A percentile compares a stretch with the other conserved stretches of the same genome.
These are phyloP conservation scores for Porogramme epimiltina DNA, from an alignment of 1,284 basidiomycete species.

Conservation along the genomic window DNA sequence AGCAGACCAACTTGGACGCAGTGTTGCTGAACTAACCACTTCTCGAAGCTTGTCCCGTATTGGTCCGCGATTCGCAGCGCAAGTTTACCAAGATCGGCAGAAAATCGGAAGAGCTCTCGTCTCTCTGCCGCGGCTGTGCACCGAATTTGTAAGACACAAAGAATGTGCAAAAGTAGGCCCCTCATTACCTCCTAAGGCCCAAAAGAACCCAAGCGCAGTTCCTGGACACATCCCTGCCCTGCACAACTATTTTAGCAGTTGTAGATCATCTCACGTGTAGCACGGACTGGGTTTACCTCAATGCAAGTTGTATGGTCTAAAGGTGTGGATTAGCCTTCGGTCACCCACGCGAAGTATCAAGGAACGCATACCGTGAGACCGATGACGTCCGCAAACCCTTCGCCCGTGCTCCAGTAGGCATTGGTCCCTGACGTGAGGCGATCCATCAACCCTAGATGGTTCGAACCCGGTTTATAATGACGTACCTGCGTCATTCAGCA, in stretches of 20 bases:
- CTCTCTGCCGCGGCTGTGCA: slow-evolving; percentile 55
- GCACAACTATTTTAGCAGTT: slow-evolving; percentile 6
- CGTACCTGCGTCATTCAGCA: slow-evolving; percentile 69
- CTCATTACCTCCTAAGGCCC: slow-evolving; percentile 58
- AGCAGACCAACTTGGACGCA: too few relatives aligned
- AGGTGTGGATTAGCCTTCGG: slow-evolving; percentile 1
- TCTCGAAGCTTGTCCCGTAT: slow-evolving; percentile 63
- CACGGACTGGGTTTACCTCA: slow-evolving; percentile 43
- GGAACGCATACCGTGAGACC: slow-evolving; percentile 61
- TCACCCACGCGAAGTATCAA: background rate
- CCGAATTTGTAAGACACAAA: background rate
- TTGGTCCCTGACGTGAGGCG: slow-evolving; percentile 48
- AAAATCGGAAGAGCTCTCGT: slow-evolving; percentile 64
- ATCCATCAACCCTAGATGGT: slow-evolving; percentile 14
- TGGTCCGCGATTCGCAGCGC: slow-evolving; percentile 64
- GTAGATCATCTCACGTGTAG: background rate
- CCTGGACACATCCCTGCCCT: slow-evolving; percentile 69
- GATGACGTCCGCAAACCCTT: slow-evolving; percentile 60
- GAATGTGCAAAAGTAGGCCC: background rate
- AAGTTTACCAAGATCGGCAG: slow-evolving; percentile 64
- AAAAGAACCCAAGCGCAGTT: slow-evolving; percentile 69
- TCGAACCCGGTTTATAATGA: background rate
- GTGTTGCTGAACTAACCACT: slow-evolving; percentile 47
- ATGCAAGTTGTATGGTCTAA: slow-evolving; percentile 64
- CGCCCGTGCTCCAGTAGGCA: slow-evolving; percentile 67